phyloP scores from a whole-genome alignment of 2,329 filamentous ascomycete species.

The Alternaria angustiovoidea region DNA sequence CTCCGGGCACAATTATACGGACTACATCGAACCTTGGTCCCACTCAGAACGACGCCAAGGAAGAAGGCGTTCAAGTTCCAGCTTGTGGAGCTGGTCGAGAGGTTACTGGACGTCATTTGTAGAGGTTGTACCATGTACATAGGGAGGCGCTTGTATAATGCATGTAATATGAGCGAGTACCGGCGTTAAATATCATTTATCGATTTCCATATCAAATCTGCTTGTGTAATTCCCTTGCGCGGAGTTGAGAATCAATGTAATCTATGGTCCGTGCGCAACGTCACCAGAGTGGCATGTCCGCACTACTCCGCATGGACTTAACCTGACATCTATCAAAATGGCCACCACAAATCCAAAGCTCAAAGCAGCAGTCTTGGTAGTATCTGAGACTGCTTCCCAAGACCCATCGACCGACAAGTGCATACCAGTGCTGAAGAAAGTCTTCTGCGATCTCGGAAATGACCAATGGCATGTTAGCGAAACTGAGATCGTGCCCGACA shows the following conservation, averaged over 20 bases:
- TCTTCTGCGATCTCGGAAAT: slow-evolving; percentile 72
- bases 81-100: slow-evolving; percentile 19
- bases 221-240: not conserved
- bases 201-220: slow-evolving; percentile 3
- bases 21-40: slow-evolving; percentile 1
- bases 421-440: slow-evolving; percentile 69
- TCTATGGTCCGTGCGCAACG: slow-evolving; percentile 31
- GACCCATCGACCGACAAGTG: slow-evolving; percentile 83
- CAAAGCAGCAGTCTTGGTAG: slow-evolving; percentile 79
- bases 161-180: slow-evolving; percentile 48
- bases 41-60: slow-evolving; percentile 5
- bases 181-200: slow-evolving; percentile 37
- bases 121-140: slow-evolving; percentile 42
- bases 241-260: slow-evolving; percentile 1
- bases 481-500: slow-evolving; percentile 81
- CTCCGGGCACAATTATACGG: not conserved
- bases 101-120: slow-evolving; percentile 12
- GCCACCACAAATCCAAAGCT: slow-evolving; percentile 57
- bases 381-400: slow-evolving; percentile 87
- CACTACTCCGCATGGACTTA: slow-evolving; percentile 29
- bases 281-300: slow-evolving; percentile 26
- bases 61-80: slow-evolving; percentile 17
- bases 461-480: slow-evolving; percentile 75
- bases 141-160: slow-evolving; percentile 47
- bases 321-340: slow-evolving; percentile 36